Conservation (phyloP, 2,329 filamentous ascomycete genomes). For the Penicillium sumatraense region DNA sequence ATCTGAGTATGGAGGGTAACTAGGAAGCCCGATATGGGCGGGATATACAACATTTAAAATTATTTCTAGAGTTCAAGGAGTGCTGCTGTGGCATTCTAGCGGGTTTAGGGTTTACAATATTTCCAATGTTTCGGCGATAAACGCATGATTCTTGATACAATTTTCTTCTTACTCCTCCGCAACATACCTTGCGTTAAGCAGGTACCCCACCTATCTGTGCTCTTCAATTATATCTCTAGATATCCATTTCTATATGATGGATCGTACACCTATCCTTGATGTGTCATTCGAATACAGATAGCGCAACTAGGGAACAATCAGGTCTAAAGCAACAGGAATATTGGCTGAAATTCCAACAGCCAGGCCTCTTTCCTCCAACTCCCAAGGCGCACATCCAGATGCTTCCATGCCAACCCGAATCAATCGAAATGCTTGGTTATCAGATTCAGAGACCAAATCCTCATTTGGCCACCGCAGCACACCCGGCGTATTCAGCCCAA, state of each 20-base stretch:
- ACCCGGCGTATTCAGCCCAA: slow-evolving; percentile 27
- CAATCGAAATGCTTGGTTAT: slow-evolving; percentile 10
- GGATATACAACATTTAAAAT: not conserved
- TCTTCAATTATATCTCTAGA: not conserved
- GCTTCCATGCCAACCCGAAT: slow-evolving; percentile 25
- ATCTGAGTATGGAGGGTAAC: slow-evolving; percentile 51
- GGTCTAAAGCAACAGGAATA: not conserved
- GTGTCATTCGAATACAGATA: not conserved
- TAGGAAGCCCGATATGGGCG: slow-evolving; percentile 2
- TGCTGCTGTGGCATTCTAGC: not conserved
- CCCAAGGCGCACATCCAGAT: slow-evolving; percentile 25
- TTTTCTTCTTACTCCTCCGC: too few species aligned
- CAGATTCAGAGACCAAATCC: slow-evolving; percentile 17
- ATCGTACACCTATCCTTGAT: too few species aligned
- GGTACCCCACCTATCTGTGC: too few species aligned
- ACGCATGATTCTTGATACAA: not conserved
- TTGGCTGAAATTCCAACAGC: slow-evolving; percentile 19
- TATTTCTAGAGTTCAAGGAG: not conserved
- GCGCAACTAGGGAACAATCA: not conserved
- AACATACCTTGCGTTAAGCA: too few species aligned
- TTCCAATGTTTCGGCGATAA: not conserved
- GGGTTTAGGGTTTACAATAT: not conserved
- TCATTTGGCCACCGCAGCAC: slow-evolving; percentile 30
- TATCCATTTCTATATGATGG: not conserved
- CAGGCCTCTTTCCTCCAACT: slow-evolving; percentile 19